phyloP scores from a whole-genome alignment of 2,329 filamentous ascomycete genomes.

The Ascomycota sp. region DNA sequence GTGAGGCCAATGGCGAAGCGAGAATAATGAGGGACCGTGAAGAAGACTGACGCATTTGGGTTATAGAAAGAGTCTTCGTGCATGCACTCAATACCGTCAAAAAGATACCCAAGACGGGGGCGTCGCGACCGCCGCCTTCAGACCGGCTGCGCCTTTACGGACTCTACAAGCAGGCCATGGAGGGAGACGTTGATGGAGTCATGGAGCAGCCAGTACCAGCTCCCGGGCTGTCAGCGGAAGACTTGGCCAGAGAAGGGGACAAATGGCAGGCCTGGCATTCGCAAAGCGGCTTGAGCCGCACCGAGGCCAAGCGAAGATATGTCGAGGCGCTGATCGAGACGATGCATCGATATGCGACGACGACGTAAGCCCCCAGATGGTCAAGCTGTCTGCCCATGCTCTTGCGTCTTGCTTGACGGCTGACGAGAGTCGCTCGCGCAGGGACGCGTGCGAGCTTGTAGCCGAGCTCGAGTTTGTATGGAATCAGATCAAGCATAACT shows the following conservation, averaged over 20 bases:
- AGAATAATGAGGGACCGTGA: too few species aligned
- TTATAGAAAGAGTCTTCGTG: slow-evolving; percentile 92
- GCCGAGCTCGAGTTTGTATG: slow-evolving; percentile 96
- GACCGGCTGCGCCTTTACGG: slow-evolving; percentile 89
- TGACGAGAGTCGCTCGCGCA: slow-evolving; percentile 8
- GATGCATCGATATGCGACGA: slow-evolving; percentile 91
- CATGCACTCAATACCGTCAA: slow-evolving; percentile 98
- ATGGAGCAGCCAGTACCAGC: slow-evolving; percentile 57
- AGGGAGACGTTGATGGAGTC: slow-evolving; percentile 86
- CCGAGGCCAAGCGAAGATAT: slow-evolving; percentile 84
- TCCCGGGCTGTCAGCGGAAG: slow-evolving; percentile 26
- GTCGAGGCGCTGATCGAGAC: slow-evolving; percentile 88
- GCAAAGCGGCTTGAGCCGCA: slow-evolving; percentile 64
- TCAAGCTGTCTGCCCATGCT: not conserved
- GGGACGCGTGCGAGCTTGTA: slow-evolving; percentile 71
- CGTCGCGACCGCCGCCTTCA: slow-evolving; percentile 63
- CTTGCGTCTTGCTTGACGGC: not conserved
- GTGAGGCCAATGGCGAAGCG: too few species aligned
- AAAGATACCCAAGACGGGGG: slow-evolving; percentile 86
- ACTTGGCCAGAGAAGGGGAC: slow-evolving; percentile 36
- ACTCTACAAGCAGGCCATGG: slow-evolving; percentile 97
- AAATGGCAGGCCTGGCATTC: slow-evolving; percentile 94
- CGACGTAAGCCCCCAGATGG: slow-evolving; percentile 31
- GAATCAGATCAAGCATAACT: slow-evolving; percentile 89
- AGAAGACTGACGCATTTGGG: too few species aligned